Evolutionary conservation across 805 yeast genomes (phyloP), one percentile per base, ranked within the genome.

Genomic region (Cyberlindnera galapagoensis): DNA sequence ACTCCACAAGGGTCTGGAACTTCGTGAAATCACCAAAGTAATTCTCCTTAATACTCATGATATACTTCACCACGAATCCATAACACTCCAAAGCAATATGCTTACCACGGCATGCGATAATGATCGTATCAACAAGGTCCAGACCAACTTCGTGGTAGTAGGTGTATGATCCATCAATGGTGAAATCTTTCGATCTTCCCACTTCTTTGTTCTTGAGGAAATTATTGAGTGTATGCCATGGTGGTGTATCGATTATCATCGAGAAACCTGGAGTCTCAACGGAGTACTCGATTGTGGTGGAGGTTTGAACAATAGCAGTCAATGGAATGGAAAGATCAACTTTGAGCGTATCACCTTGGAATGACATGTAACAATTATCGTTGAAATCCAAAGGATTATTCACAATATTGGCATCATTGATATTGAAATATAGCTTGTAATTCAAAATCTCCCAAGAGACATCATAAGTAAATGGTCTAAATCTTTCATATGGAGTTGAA

Each of bases 11-110:
- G 0, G 97, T 92, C 43, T 73, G 76, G 52, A 92, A 92, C 44
- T 78, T 84, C n/a, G 74, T 67, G 39, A 70, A 67, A 27, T 84
- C 92, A 3, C 98, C 98, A 54, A 92, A 83, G 52, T 92, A 90
- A 51, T 92, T 92, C 50, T 84, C 95, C 28, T 80, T 71, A 29
- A 92, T 64, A 11, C 75, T 70, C 63, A 87, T 74, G 25, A 90
- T 61, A 52, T 82, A 86, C 42, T 80, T 74, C 6, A 86, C 65
- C 7, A 87, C 67, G 52, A 75, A 82, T 0, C 98, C 98, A 51
- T 83, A 83, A 27, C 80, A 72, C 29, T 80, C 69, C 24, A 92
- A 50, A 0, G 82, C 74, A 1, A 88, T 74, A 29, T 76, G 68
- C 18, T 73, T 76, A 21, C 92, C 83, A 1, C 63, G 53, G 40